Evolutionary conservation across 139 green algal species (phyloP), one percentile per base, ranked within the genome.

Genomic region (Chlamydomonas applanata): DNA sequence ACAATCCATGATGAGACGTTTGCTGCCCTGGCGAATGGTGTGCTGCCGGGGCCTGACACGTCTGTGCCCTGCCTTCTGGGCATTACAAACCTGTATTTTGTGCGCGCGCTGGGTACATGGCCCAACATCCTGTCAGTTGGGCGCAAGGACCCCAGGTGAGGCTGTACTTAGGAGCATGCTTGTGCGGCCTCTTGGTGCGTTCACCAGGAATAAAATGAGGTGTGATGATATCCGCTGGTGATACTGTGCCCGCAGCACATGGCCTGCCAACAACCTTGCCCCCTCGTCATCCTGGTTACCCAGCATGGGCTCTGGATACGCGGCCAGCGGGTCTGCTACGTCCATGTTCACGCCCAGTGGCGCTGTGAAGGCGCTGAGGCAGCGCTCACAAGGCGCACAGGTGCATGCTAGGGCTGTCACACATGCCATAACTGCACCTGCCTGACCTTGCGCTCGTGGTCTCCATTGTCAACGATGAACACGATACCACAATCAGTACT

Each of bases 1-100:
- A 97, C 92, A 54, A 97, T 98, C 36, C 94, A 98, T 62, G 94
- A 98, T 82, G 45, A 85, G 1, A 74, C 84, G 29, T 98, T 94
- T 59, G 64, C 44, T 17, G 17, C 64, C 9, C 80, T 97, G 30
- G 80, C 85, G 2, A 35, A 76, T 2, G 83, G 79, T 4, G 36
- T 52, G 5, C 57, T 79, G 62, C 81, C 88, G n/a, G 72, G 59
- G 19, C 62, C 44, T 11, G n/a, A 71, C 35, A 62, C 44, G 3
- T 22, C 16, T 40, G 66, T 93, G 54, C 89, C 94, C 24, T 72
- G 74, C 33, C 46, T 98, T 52, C 56, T 98, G n/a, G 93, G 93
- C 13, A 77, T 95, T 19, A 98, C 93, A 57, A 98, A 98, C 72
- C 74, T 93, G 16, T 97, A 92, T 82, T 95, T 98, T 63, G 25